A percentile compares a stretch with the other conserved stretches of the same genome.
phyloP scores from a whole-genome alignment of 768 basidiomycete species.

The Asterophora parasitica region DNA sequence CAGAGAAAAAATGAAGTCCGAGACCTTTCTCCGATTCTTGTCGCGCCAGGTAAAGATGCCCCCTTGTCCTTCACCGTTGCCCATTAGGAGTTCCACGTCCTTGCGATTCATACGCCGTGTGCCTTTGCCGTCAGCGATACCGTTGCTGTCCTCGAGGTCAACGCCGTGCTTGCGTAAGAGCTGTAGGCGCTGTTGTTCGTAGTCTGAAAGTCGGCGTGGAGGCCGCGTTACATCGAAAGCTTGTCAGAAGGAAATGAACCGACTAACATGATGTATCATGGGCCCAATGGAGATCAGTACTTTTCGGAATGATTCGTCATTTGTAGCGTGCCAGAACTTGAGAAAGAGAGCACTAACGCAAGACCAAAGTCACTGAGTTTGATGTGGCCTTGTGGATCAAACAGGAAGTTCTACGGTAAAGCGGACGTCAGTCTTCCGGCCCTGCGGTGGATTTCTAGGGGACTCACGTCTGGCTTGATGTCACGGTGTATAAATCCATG shows the following conservation, averaged over 20 bases:
- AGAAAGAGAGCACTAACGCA: slow-evolving; percentile 58
- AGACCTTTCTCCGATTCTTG: slow-evolving; percentile 85
- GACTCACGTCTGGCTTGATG: slow-evolving; percentile 87
- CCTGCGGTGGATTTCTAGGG: slow-evolving; percentile 12
- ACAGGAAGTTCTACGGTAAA: slow-evolving; percentile 79
- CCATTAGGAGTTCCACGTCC: slow-evolving; percentile 82
- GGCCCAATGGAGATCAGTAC: slow-evolving; percentile 93
- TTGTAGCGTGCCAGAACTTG: neutral
- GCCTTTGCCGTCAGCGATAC: slow-evolving; percentile 60
- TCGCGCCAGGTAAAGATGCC: slow-evolving; percentile 96
- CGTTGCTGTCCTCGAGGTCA: slow-evolving; percentile 80
- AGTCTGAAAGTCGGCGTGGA: slow-evolving; percentile 49
- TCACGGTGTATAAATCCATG: slow-evolving; percentile 97
- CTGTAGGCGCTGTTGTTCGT: slow-evolving; percentile 88
- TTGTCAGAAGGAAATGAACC: slow-evolving; percentile 9
- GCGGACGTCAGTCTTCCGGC: slow-evolving; percentile 15
- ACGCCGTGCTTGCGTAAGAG: slow-evolving; percentile 91
- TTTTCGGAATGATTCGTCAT: slow-evolving; percentile 24
- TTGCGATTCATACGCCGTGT: slow-evolving; percentile 77
- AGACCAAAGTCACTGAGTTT: slow-evolving; percentile 94
- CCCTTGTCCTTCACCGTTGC: slow-evolving; percentile 71
- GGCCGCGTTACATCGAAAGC: slow-evolving; percentile 13
- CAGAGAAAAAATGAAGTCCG: slow-evolving; percentile 22
- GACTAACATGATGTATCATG: slow-evolving; percentile 85
- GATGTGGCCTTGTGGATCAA: slow-evolving; percentile 91